Evolutionary conservation across 2,329 filamentous ascomycete genomes (phyloP).

Genomic region (Aspergillus terreus): DNA sequence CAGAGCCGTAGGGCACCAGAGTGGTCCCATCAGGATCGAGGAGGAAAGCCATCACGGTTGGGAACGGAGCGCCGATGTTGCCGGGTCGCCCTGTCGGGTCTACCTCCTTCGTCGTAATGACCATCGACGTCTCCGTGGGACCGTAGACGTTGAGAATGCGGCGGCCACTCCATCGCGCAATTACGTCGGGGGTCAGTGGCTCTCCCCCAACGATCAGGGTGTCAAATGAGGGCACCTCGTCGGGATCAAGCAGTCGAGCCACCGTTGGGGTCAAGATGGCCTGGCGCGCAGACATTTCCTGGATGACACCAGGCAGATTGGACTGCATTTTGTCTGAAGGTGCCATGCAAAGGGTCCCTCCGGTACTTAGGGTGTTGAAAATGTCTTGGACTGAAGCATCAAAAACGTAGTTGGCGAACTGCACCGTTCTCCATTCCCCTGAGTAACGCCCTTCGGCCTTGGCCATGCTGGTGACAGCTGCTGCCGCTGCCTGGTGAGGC

Average conservation of each 20-base stretch:
- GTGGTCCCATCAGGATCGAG: conserved; percentile 10
- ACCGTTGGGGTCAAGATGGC: conserved; percentile 2
- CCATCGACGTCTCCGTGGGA: conserved; percentile 2
- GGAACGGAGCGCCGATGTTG: conserved; percentile 12
- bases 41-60: conserved; percentile 11
- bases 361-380: conserved; percentile 5
- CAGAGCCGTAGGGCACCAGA: conserved; percentile 11
- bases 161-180: background rate
- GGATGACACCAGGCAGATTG: conserved; percentile 6
- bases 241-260: conserved; percentile 1
- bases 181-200: background rate
- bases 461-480: background rate
- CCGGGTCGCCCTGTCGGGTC: background rate
- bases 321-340: conserved; percentile 2
- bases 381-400: conserved; percentile 10
- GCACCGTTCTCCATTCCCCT: conserved; percentile 5
- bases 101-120: background rate
- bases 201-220: background rate
- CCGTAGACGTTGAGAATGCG: conserved; percentile 2
- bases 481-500: background rate
- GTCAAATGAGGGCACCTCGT: background rate
- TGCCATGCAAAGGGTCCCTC: conserved; percentile 3
- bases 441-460: background rate
- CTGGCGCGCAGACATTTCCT: background rate
- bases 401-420: conserved; percentile 14